Conservation (phyloP, 257 asterid species). For the Nicotiana attenuata region DNA sequence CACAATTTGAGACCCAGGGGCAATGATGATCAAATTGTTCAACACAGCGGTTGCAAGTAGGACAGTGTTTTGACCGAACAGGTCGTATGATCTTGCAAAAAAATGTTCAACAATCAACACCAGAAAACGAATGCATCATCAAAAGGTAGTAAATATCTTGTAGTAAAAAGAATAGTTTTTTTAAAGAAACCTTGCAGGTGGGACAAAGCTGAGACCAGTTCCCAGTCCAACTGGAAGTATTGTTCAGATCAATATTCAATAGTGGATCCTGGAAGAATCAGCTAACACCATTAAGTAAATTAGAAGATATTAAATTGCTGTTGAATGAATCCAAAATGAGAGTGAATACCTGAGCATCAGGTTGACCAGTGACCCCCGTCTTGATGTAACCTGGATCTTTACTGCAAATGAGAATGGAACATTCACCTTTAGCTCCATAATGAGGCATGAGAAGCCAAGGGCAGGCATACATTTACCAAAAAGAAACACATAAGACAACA, state of each 20-base stretch:
- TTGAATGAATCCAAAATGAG: background rate
- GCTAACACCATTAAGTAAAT: constrained; percentile 14
- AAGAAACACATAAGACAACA: background rate
- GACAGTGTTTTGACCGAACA: constrained; percentile 96
- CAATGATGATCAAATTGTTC: constrained; percentile 99
- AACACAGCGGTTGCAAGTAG: constrained; percentile 82
- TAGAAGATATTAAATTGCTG: constrained; percentile 1
- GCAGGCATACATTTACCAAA: background rate
- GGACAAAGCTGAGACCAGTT: constrained; percentile 99
- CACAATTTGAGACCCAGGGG: constrained; percentile 99
- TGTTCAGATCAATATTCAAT: constrained; percentile 64
- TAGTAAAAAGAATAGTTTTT: constrained; percentile 12
- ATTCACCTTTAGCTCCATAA: constrained; percentile 17
- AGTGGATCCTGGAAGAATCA: constrained; percentile 62
- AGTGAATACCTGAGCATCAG: constrained; percentile 62
- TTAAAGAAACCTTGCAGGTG: constrained; percentile 80
- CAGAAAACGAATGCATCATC: constrained; percentile 16
- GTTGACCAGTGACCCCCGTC: constrained; percentile 28
- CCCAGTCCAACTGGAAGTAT: constrained; percentile 66
- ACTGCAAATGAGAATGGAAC: constrained; percentile 50
- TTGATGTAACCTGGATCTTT: constrained; percentile 84
- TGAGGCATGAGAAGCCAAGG: background rate
- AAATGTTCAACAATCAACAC: constrained; percentile 3
- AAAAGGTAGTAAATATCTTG: constrained; percentile 16
- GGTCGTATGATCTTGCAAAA: constrained; percentile 81